Evolutionary conservation across 495 filamentous ascomycete genomes (phyloP), one percentile per base, ranked within the genome.

Genomic region (Talaromyces wortmannii): DNA sequence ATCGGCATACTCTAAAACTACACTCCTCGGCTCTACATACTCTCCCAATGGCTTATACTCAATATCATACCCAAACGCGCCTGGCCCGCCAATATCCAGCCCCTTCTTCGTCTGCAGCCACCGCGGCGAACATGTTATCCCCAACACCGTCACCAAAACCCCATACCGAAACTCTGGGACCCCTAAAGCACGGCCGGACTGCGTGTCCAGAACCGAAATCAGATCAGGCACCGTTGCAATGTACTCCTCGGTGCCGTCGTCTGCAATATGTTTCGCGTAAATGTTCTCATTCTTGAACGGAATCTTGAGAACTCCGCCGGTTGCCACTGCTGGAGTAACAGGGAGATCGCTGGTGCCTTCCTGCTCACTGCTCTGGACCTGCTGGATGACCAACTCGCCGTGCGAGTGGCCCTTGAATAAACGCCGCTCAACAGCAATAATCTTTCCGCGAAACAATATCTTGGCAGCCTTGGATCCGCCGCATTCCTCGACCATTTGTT

Each of bases 271-370:
- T 45, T 71, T 73, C 5, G 78, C 82, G 13, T 77, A 71, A 15
- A 84, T 80, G 59, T 85, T 86, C 60, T 86, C 83, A 61, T 85
- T 85, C 67, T 84, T 83, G 66, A 85, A 84, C 0, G 82, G 81
- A 45, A 83, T 82, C 56, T 78, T 80, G 48, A 82, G 61, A 29
- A 57, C 65, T 6, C 74, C 71, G 74, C 36, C 60, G 36, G 31
- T 23, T 46, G 47, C 42, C 13, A 55, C 5, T 6, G 43, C 40
- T 31, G 30, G 8, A 46, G 30, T n/a, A 60, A 33, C 16, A 50
- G 16, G 16, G 23, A 59, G 61, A 52, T 40, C 56, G 11, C 31
- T 17, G 7, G 47, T 52, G 15, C 42, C 36, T 58, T 58, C 18
- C 59, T 55, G 11, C 32, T 40, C 10, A 58, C 64, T n/a, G 67